phyloP scores from a whole-genome alignment of 2,329 filamentous ascomycete genomes.

The Coniochaeta prunicola region DNA sequence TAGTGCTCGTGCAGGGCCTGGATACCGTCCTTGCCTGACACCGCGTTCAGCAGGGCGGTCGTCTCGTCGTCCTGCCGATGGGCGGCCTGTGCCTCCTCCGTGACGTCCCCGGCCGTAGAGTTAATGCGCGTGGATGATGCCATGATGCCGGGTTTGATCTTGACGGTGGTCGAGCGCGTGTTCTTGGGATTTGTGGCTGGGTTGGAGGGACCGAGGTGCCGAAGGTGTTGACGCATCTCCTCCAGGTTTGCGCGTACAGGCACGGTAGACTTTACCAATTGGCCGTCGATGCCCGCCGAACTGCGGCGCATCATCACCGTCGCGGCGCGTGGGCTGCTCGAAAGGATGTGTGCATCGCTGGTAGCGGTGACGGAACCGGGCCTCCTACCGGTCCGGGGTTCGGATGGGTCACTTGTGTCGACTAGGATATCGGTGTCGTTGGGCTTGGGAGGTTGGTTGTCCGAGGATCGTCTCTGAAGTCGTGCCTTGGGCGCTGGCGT shows the following conservation, averaged over 20 bases:
- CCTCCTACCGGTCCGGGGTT: constrained; percentile 13
- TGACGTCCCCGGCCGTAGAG: background rate
- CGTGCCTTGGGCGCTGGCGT: constrained; percentile 75
- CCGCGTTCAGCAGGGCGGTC: constrained; percentile 37
- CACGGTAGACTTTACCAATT: constrained; percentile 36
- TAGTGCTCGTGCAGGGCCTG: constrained; percentile 50
- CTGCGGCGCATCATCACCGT: constrained; percentile 54
- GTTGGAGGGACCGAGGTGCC: constrained; percentile 60
- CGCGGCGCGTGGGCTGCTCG: constrained; percentile 42
- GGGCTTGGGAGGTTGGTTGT: constrained; percentile 11
- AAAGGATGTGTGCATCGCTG: constrained; percentile 30
- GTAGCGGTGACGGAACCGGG: constrained; percentile 28
- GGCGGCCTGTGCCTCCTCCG: background rate
- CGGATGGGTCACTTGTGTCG: constrained; percentile 16
- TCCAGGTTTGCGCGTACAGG: constrained; percentile 53
- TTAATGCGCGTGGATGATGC: constrained; percentile 9
- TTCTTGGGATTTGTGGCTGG: constrained; percentile 56
- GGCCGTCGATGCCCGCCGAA: constrained; percentile 48
- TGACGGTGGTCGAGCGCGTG: constrained; percentile 56
- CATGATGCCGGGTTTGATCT: constrained; percentile 49
- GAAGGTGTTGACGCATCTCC: constrained; percentile 57
- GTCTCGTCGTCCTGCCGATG: constrained; percentile 27
- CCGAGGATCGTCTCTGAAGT: constrained; percentile 32
- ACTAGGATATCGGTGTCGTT: constrained; percentile 17
- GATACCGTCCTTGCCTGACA: constrained; percentile 57